A percentile compares a stretch with the other conserved stretches of the same genome.
These are phyloP conservation scores for Nicotiana sylvestris DNA, from an alignment of 257 asterid genomes.

Conservation along the genomic window DNA sequence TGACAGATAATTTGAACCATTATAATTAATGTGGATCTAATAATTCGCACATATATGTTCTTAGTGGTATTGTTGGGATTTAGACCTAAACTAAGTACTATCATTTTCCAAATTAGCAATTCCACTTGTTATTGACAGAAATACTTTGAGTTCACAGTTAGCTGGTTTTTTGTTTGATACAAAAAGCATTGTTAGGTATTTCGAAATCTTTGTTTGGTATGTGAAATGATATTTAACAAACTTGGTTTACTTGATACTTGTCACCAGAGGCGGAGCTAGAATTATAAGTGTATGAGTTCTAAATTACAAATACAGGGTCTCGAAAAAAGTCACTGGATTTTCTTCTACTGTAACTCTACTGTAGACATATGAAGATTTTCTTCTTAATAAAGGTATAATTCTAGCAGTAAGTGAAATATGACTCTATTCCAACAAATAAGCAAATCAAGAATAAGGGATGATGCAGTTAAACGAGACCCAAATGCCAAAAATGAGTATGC, in stretches of 20 bases:
- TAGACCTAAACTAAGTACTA: not conserved
- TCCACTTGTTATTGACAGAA: not conserved
- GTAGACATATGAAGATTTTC: no score
- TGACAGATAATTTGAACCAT: not conserved
- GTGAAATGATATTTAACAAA: not conserved
- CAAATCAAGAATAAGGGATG: no score
- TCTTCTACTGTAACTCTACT: no score
- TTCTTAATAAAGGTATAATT: no score
- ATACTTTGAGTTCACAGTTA: not conserved
- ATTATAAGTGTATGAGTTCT: no score
- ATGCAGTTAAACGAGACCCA: no score
- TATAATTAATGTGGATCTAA: not conserved
- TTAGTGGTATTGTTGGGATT: constrained; percentile 6
- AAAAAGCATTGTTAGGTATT: not conserved
- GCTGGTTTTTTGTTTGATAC: not conserved
- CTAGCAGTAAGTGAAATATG: no score
- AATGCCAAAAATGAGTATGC: no score
- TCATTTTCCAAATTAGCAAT: constrained; percentile 1
- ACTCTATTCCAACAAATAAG: no score
- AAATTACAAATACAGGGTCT: no score
- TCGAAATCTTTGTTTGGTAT: not conserved
- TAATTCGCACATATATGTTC: not conserved
- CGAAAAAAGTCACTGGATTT: no score
- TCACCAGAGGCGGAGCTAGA: no score
- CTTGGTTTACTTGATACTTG: not conserved